phyloP scores from a whole-genome alignment of 1,139 yeast genomes.

The Candida sojae region DNA sequence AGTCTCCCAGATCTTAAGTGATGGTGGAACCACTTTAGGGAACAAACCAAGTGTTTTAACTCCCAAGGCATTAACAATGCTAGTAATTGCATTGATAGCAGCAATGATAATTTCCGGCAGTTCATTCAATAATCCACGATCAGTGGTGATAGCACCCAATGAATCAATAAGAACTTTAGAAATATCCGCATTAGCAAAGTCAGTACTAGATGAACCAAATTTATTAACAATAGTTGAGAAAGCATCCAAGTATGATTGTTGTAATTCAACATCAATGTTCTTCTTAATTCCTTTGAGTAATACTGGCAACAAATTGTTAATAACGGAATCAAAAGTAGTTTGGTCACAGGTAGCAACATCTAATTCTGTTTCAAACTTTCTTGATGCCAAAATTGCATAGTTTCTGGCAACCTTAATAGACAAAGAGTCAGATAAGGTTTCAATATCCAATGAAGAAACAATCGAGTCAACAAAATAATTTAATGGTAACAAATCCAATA shows the following conservation, averaged over 20 bases:
- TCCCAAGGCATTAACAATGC: constrained; percentile 72
- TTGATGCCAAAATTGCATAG: constrained; percentile 59
- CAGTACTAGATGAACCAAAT: constrained; percentile 50
- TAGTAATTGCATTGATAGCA: constrained; percentile 71
- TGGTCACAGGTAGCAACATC: constrained; percentile 40
- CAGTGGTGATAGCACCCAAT: constrained; percentile 55
- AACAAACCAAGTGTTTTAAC: constrained; percentile 84
- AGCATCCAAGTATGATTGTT: constrained; percentile 72
- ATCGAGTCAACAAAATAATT: constrained; percentile 68
- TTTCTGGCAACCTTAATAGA: constrained; percentile 49
- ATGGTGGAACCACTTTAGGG: constrained; percentile 80
- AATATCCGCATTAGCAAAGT: constrained; percentile 32
- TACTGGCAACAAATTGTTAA: constrained; percentile 45
- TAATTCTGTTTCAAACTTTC: constrained; percentile 70
- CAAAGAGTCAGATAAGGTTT: constrained; percentile 35
- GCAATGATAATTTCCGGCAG: constrained; percentile 71
- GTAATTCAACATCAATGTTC: constrained; percentile 46
- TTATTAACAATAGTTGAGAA: constrained; percentile 62
- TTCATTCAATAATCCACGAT: constrained; percentile 51
- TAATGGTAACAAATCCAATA: constrained; percentile 74
- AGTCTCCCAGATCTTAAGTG: constrained; percentile 57
- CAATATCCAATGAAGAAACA: constrained; percentile 53
- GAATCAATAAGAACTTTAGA: constrained; percentile 49
- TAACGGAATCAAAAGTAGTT: constrained; percentile 42
- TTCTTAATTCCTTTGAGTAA: constrained; percentile 47